These are phyloP conservation scores for Penicillium sp. DNA, from an alignment of 2,329 filamentous ascomycete species.

Conservation along the genomic window DNA sequence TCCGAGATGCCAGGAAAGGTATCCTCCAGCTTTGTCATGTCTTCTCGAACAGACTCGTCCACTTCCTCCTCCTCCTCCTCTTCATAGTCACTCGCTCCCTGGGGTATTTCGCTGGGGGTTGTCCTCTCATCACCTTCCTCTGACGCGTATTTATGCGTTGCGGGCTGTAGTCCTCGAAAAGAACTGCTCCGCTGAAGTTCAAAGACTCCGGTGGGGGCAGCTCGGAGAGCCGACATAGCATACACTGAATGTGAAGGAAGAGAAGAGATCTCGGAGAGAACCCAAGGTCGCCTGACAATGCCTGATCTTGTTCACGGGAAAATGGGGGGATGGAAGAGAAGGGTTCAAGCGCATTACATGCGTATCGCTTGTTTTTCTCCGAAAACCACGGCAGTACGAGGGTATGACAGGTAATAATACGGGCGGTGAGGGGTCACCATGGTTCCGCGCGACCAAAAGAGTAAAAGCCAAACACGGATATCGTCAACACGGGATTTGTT, in stretches of 20 bases:
- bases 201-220: conserved; percentile 26
- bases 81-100: conserved; percentile 28
- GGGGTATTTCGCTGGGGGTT: conserved; percentile 17
- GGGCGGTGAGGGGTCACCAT: not conserved
- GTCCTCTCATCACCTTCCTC: conserved; percentile 14
- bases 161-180: conserved; percentile 10
- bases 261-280: not conserved
- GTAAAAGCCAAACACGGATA: conserved; percentile 30
- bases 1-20: conserved; percentile 82
- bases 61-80: conserved; percentile 31
- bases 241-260: not conserved
- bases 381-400: conserved; percentile 9
- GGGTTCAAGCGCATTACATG: not conserved
- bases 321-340: not conserved
- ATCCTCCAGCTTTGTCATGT: conserved; percentile 82
- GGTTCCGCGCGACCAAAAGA: conserved; percentile 14
- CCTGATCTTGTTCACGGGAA: not conserved
- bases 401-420: conserved; percentile 6
- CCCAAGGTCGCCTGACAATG: not conserved
- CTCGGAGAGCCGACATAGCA: conserved; percentile 29
- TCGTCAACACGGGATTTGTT: conserved; percentile 2
- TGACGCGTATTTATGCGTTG: conserved; percentile 15
- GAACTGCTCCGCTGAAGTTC: conserved; percentile 23
- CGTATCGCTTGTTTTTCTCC: conserved; percentile 17
- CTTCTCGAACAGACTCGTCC: conserved; percentile 65